A percentile compares a stretch with the other conserved stretches of the same genome.
Conservation (phyloP, 345 rosid species). For the Populus nigra region DNA sequence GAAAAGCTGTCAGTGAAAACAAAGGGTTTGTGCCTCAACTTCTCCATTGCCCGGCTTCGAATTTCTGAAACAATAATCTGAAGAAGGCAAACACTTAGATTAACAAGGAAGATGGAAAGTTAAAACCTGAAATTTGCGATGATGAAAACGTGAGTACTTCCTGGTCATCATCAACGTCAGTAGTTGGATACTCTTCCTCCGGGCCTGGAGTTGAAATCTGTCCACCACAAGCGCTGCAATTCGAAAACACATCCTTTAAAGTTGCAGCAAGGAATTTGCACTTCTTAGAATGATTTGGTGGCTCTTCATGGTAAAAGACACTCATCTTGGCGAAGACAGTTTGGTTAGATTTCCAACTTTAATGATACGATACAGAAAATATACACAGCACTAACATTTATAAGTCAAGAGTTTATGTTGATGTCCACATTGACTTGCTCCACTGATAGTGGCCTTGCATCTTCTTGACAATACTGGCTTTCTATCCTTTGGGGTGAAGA, state of each 20-base stretch:
- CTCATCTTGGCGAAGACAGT: conserved; percentile 36
- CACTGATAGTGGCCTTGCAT: conserved; percentile 42
- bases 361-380: neutral
- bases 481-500: conserved; percentile 60
- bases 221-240: conserved; percentile 40
- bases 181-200: conserved; percentile 32
- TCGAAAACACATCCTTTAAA: conserved; percentile 54
- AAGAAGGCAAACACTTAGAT: neutral
- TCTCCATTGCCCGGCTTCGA: conserved; percentile 69
- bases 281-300: conserved; percentile 34
- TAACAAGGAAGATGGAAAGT: neutral
- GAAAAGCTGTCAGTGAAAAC: conserved; percentile 41
- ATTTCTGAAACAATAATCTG: conserved; percentile 71
- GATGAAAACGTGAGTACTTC: conserved; percentile 34
- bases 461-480: conserved; percentile 29
- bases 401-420: conserved; percentile 13
- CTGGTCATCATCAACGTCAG: conserved; percentile 43
- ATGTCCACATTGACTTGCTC: conserved; percentile 30
- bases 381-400: conserved; percentile 10
- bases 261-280: conserved; percentile 47
- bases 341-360: conserved; percentile 8
- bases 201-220: conserved; percentile 35
- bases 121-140: neutral
- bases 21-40: conserved; percentile 53
- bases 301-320: conserved; percentile 53